A percentile compares a stretch with the other conserved stretches of the same genome.
Conservation (phyloP, 768 basidiomycete genomes). For the Myochromella boudieri region DNA sequence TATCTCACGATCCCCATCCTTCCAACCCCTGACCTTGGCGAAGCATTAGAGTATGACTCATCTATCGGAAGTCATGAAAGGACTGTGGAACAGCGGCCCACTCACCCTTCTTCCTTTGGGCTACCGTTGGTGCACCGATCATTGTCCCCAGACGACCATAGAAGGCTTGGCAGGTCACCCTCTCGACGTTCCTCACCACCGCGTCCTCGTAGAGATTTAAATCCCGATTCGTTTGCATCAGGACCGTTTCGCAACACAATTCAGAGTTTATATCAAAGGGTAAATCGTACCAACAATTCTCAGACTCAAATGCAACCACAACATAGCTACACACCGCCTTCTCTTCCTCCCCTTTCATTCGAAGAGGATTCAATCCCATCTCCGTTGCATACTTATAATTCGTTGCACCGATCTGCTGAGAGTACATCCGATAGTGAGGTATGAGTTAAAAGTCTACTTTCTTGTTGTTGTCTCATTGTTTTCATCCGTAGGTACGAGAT, state of each 20-base stretch:
- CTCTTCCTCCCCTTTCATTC: slow-evolving; percentile 41
- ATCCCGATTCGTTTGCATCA: slow-evolving; percentile 38
- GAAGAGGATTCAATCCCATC: slow-evolving; percentile 20
- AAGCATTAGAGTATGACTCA: slow-evolving; percentile 14
- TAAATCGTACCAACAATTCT: slow-evolving; percentile 4
- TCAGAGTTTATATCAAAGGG: slow-evolving; percentile 27
- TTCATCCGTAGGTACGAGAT: too few relatives aligned
- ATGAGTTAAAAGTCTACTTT: neutral
- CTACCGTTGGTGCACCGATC: slow-evolving; percentile 4
- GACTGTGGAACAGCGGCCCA: neutral
- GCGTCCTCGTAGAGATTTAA: slow-evolving; percentile 19
- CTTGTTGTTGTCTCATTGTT: too few relatives aligned
- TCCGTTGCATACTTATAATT: neutral
- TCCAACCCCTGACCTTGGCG: slow-evolving; percentile 26
- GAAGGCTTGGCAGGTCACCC: slow-evolving; percentile 1
- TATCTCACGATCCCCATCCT: slow-evolving; percentile 18
- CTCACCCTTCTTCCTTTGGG: neutral
- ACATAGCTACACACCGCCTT: slow-evolving; percentile 5
- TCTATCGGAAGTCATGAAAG: neutral
- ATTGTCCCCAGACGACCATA: slow-evolving; percentile 6
- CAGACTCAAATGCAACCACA: neutral
- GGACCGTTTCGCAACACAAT: slow-evolving; percentile 52
- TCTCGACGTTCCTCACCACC: slow-evolving; percentile 10
- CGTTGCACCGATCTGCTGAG: neutral
- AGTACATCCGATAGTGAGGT: neutral